Conservation (phyloP, 2,329 filamentous ascomycete genomes). For the Talaromyces sp. region DNA sequence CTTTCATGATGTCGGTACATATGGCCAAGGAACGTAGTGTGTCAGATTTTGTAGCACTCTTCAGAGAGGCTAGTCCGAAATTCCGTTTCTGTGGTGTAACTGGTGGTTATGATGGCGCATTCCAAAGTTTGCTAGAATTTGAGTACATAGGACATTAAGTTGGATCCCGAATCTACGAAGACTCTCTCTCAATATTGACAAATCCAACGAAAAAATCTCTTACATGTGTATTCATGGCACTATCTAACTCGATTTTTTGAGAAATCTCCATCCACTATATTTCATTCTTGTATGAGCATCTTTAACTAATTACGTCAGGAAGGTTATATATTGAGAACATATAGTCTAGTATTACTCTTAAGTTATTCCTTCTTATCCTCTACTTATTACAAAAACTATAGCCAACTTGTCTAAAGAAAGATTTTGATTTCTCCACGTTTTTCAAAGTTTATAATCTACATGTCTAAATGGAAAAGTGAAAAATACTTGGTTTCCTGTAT, state of each 20-base stretch:
- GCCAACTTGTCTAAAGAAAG: too few species aligned
- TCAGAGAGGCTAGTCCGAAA: neutral
- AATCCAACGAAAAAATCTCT: too few species aligned
- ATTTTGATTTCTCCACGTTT: neutral
- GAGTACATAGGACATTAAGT: neutral
- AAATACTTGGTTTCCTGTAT: neutral
- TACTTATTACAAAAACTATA: too few species aligned
- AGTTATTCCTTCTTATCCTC: too few species aligned
- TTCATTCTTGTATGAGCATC: too few species aligned
- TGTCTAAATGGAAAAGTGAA: neutral
- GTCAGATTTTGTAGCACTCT: neutral
- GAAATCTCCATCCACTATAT: too few species aligned
- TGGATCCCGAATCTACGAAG: neutral
- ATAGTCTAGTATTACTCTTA: too few species aligned
- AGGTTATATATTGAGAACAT: too few species aligned
- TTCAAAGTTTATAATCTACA: neutral
- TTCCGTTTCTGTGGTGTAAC: neutral
- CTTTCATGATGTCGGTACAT: constrained; percentile 4
- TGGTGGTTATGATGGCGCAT: neutral
- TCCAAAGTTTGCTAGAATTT: neutral
- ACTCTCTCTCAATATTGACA: too few species aligned
- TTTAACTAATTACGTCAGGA: too few species aligned
- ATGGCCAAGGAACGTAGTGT: constrained; percentile 5
- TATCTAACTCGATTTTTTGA: too few species aligned
- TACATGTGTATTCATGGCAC: too few species aligned